A percentile compares a stretch with the other conserved stretches of the same genome.
phyloP scores from a whole-genome alignment of 179 eudicot species.

The Sideroxylon spinosum region DNA sequence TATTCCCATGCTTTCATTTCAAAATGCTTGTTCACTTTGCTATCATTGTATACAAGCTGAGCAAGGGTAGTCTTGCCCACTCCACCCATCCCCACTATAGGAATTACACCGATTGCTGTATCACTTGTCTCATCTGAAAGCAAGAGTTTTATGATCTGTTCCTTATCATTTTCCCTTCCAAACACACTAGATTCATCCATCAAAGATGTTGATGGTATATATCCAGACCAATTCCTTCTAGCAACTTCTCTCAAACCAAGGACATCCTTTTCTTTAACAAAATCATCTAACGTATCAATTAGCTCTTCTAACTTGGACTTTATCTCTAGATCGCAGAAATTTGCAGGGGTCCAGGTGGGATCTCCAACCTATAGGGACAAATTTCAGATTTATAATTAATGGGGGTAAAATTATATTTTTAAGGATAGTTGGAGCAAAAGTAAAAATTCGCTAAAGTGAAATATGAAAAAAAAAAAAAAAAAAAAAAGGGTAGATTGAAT shows the following conservation, averaged over 20 bases:
- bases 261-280: background rate
- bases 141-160: background rate
- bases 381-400: too few relatives aligned
- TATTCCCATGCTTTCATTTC: constrained; percentile 14
- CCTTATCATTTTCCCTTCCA: constrained; percentile 27
- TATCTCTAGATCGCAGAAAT: background rate
- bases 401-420: too few relatives aligned
- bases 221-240: background rate
- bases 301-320: background rate
- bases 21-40: background rate
- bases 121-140: background rate
- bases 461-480: too few relatives aligned
- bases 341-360: background rate
- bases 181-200: constrained; percentile 20
- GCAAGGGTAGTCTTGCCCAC: constrained; percentile 22
- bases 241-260: background rate
- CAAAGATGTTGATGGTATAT: background rate
- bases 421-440: too few relatives aligned
- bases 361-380: too few relatives aligned
- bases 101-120: background rate
- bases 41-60: constrained; percentile 15
- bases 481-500: too few relatives aligned
- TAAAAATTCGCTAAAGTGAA: too few relatives aligned
- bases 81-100: constrained; percentile 21
- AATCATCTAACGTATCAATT: background rate